Evolutionary conservation across 345 rosid species (phyloP), one percentile per base, ranked within the genome.

Genomic region (Microthlaspi erraticum): DNA sequence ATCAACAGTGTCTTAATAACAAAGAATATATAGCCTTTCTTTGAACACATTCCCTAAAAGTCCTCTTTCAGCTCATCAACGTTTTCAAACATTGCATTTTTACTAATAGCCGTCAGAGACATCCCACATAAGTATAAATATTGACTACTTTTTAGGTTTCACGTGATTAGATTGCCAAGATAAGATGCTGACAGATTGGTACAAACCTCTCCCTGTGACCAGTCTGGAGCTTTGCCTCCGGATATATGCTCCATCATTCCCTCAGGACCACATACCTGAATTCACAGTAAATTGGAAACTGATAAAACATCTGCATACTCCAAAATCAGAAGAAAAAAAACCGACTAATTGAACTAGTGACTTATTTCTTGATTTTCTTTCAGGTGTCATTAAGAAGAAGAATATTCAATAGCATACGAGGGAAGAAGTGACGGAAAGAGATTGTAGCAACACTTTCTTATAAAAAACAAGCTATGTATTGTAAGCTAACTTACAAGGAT

Each of bases 171-270:
- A 60, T 34, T 23, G 62, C 37, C 56, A 54, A 52, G 49, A 36
- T 36, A 58, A 41, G 23, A 58, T 49, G 56, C 58, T 49, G 16
- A 50, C 17, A 4, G 8, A 38, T 67, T 36, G 38, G 34, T 43
- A 37, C 78, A 48, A 81, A 93, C 98, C 97, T 93, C 94, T 79
- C 98, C 98, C 67, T 93, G 96, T 62, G 98, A 81, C 52, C 73
- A 45, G 79, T 91, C 96, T 78, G 88, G 86, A 74, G 95, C 98
- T 83, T 90, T 93, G 31, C 69, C 89, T 45, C 98, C 98, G 12
- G 98, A 90, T 73, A 90, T 76, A 57, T 90, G 97, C 55, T 88
- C 81, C 97, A 90, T 88, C 98, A 93, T 88, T 68, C 97, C 97
- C 63, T 96, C 87, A 45, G 97, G 98, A 33, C 98, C 98, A 37